phyloP scores from a whole-genome alignment of 169 alveolate species.

The Plasmodium adleri region DNA sequence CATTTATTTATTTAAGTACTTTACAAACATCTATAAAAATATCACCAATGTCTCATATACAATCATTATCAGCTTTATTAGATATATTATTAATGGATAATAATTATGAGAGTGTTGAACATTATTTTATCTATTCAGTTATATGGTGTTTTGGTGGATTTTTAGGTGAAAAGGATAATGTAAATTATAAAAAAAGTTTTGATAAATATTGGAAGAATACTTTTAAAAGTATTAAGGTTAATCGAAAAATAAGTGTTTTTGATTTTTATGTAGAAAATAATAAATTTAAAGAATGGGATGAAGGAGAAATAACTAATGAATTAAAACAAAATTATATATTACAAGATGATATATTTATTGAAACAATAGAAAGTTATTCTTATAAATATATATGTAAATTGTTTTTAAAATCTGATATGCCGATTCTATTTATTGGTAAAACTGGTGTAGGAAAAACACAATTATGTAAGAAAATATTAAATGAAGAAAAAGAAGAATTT shows the following conservation, averaged over 20 bases:
- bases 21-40: conserved; percentile 84
- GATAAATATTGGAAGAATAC: conserved; percentile 95
- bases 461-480: conserved; percentile 95
- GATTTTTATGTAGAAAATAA: conserved; percentile 94
- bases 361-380: conserved; percentile 59
- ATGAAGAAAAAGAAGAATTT: conserved; percentile 91
- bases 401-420: conserved; percentile 53
- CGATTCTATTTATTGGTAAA: conserved; percentile 59
- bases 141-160: conserved; percentile 96
- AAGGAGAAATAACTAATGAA: conserved; percentile 32
- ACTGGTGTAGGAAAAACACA: conserved; percentile 89
- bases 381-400: conserved; percentile 59
- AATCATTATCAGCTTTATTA: conserved; percentile 54
- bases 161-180: conserved; percentile 95
- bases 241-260: conserved; percentile 95
- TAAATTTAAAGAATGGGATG: conserved; percentile 91
- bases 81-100: conserved; percentile 85
- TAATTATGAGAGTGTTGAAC: conserved; percentile 93
- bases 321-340: conserved; percentile 9
- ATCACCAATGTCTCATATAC: conserved; percentile 75
- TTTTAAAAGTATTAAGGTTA: conserved; percentile 96
- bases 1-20: conserved; percentile 89
- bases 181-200: conserved; percentile 93
- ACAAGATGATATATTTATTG: conserved; percentile 49
- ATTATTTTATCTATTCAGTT: conserved; percentile 93